Evolutionary conservation across 768 basidiomycete genomes (phyloP), one percentile per base, ranked within the genome.

Genomic region (Termitomyces sp.): DNA sequence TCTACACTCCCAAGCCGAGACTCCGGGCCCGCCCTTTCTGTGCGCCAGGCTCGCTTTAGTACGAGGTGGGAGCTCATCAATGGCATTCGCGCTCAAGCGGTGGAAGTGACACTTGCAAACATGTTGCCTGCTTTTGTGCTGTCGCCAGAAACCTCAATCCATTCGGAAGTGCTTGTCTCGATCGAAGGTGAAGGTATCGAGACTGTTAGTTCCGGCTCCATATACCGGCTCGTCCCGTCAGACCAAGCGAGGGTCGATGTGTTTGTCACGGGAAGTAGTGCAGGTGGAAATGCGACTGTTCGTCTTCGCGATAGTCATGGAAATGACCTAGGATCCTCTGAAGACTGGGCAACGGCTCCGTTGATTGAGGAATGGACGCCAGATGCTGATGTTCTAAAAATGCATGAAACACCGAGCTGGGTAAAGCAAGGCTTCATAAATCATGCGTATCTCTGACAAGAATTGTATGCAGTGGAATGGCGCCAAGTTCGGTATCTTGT

Each of bases 401-500:
- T 68, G 35, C 82, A 83, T 51, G 82, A 85, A 59, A 72, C 80
- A 1, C 84, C 83, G 0, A 71, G 71, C 26, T 85, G 83, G 84
- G 81, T 82, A 51, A 8, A 53, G 9, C 28, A 28, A 8, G 30
- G 40, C 43, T 1, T n/a, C 22, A 36, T 20, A 26, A 28, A 33
- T 13, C 7, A 35, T 40, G 12, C 6, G 30, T 14, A 22, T 62
- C 28, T 47, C 46, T 61, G 20, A 43, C 18, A 18, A 38, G 13
- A 26, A 38, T 44, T 54, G 26, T 20, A 16, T 40, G 4, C 26
- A 81, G 80, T 85, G 76, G 75, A 76, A 70, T 57, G 69, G 74
- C 36, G 80, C 77, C 14, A 84, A 83, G 65, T 83, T 73, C 61
- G 83, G 82, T 10, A 82, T 83, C 18, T 83, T 82, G 81, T 82